Evolutionary conservation across 345 rosid genomes (phyloP).

Genomic region (Eucalyptus rudis): DNA sequence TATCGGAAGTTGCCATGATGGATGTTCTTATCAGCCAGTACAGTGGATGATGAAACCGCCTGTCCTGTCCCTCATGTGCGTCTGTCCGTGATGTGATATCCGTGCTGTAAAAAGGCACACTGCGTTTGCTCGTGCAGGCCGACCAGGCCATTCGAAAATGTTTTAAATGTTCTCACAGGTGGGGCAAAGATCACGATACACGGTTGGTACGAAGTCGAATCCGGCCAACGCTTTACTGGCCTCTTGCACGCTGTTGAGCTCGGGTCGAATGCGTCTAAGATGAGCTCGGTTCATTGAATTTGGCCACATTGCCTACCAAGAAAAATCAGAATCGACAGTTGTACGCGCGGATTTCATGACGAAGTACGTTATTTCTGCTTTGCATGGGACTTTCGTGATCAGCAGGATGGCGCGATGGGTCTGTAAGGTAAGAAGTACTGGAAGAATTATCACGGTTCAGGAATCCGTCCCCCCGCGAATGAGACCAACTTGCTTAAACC

Average conservation of each 20-base stretch:
- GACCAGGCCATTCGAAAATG: not conserved
- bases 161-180: not conserved
- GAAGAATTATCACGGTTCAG: not conserved
- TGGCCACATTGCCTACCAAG: not conserved
- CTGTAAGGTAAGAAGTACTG: not conserved
- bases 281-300: not conserved
- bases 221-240: accelerated
- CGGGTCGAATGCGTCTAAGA: not conserved
- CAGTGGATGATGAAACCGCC: not conserved
- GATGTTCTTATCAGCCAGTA: not conserved
- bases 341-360: not conserved
- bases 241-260: not conserved
- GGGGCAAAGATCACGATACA: not conserved
- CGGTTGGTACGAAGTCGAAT: not conserved
- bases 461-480: not conserved
- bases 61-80: not conserved
- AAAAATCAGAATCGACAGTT: not conserved
- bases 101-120: not conserved
- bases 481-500: not conserved
- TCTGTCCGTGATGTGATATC: not conserved
- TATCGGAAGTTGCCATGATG: not conserved
- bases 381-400: not conserved
- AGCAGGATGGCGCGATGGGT: not conserved
- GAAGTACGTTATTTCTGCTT: not conserved
- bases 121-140: not conserved